phyloP scores from a whole-genome alignment of 495 filamentous ascomycete species.

The Bryoglossum gracile region DNA sequence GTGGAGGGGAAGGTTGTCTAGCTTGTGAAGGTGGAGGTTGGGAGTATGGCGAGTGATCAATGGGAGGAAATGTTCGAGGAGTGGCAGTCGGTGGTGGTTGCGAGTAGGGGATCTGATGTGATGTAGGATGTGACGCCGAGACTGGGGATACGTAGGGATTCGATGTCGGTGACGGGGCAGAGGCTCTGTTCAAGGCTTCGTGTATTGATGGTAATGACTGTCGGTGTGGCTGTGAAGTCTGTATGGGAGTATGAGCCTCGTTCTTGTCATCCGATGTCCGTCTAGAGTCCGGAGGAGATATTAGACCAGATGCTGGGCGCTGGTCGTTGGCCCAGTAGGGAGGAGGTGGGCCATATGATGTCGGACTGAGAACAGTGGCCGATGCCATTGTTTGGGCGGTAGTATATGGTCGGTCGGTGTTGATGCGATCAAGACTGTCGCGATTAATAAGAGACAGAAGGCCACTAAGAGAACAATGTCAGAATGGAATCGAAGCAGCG shows the following conservation, averaged over 20 bases:
- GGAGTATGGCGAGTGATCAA: slow-evolving; percentile 15
- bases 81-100: slow-evolving; percentile 13
- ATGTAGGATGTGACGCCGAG: slow-evolving; percentile 11
- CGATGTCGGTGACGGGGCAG: slow-evolving; percentile 12
- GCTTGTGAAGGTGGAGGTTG: slow-evolving; percentile 12
- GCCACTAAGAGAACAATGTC: slow-evolving; percentile 8
- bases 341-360: slow-evolving; percentile 53
- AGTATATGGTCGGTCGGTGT: slow-evolving; percentile 15
- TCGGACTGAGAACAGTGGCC: slow-evolving; percentile 18
- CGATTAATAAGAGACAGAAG: slow-evolving; percentile 20
- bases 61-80: slow-evolving; percentile 18
- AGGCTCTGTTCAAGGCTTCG: slow-evolving; percentile 20
- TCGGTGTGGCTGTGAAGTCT: slow-evolving; percentile 17
- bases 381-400: slow-evolving; percentile 21
- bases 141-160: slow-evolving; percentile 19
- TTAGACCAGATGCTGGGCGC: slow-evolving; percentile 31
- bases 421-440: slow-evolving; percentile 16
- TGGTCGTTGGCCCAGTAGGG: slow-evolving; percentile 40
- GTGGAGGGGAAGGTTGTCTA: slow-evolving; percentile 17
- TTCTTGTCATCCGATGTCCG: slow-evolving; percentile 23
- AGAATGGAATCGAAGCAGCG: too few relatives aligned
- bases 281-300: slow-evolving; percentile 25
- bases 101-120: slow-evolving; percentile 18
- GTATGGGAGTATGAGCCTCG: slow-evolving; percentile 16
- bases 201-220: slow-evolving; percentile 28